Percentiles rank a stretch among this genome's conserved stretches.
phyloP scores from a whole-genome alignment of 225 moss, liverwort and hornwort species.

The Pleurozium schreberi region DNA sequence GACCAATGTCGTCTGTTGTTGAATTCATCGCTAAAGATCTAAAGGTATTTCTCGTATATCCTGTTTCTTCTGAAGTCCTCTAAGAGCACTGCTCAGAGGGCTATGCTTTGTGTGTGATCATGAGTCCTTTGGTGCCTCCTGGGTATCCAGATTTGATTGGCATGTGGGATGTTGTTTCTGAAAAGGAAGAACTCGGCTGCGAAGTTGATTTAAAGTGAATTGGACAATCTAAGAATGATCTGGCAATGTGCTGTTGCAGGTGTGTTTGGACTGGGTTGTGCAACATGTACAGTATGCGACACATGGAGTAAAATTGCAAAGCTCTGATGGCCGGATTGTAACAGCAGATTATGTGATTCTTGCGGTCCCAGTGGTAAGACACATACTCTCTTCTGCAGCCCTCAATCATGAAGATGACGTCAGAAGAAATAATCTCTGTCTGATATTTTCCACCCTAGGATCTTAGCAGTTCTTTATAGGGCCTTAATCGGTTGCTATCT shows the following conservation, averaged over 20 bases:
- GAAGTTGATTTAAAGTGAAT: not conserved
- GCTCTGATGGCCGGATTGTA: slow-evolving; percentile 39
- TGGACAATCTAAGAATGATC: not conserved
- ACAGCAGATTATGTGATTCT: slow-evolving; percentile 51
- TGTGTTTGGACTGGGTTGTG: slow-evolving; percentile 56
- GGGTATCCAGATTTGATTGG: not conserved
- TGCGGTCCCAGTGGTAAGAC: slow-evolving; percentile 67
- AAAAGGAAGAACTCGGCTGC: not conserved
- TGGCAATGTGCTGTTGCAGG: slow-evolving; percentile 15
- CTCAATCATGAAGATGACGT: not conserved
- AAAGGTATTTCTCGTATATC: slow-evolving; percentile 21
- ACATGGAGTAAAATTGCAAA: slow-evolving; percentile 36
- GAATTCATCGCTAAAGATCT: slow-evolving; percentile 58
- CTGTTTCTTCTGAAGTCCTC: not conserved
- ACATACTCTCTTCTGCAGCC: not conserved
- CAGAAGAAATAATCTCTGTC: not conserved
- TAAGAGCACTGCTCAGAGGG: not conserved
- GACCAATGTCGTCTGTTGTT: slow-evolving; percentile 70
- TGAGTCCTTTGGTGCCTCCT: not conserved
- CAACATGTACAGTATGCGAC: slow-evolving; percentile 32
- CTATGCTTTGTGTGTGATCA: not conserved
- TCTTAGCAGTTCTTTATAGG: not conserved
- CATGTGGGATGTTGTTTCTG: not conserved
- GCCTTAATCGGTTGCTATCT: not conserved
- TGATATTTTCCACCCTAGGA: not conserved